Evolutionary conservation across 805 yeast genomes (phyloP), one percentile per base, ranked within the genome.

Genomic region (Candida silvicultrix): DNA sequence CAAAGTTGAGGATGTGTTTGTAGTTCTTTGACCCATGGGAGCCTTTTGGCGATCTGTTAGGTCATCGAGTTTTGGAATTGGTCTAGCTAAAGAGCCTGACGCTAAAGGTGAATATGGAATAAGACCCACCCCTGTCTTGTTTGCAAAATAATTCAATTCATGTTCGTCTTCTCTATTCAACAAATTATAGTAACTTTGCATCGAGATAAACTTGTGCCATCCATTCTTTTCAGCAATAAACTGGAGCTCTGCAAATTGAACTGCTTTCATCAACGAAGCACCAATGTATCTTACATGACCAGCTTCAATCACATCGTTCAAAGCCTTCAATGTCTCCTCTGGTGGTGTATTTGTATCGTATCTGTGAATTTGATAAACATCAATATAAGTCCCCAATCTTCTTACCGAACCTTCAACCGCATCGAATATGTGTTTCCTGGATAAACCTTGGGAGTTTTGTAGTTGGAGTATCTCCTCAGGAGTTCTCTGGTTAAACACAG

Each of bases 31-130:
- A 11, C 50, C 11, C 6, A 6, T 7, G 9, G 19, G 15, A 31
- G 32, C 11, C 5, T 14, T 32, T 29, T 35, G 34, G 40, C 21
- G 35, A 16, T 14, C 8, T 23, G 22, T 32, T n/a, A 25, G 32
- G 4, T 42, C 43, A 6, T 57, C 41, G 5, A 40, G 23, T 6
- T 28, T 37, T 23, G 47, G 49, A 2, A 44, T 42, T 1, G 83
- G 79, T 44, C 80, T 66, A 2, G 81, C 68, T 39, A 79, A 64
- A 4, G 73, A 28, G 4, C 85, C 84, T 47, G 74, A 61, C 5
- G 78, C 80, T 45, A 68, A 59, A 31, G 83, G 83, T 14, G 80
- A 71, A 77, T 78, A 80, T 5, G 83, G 83, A 46, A 78, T 73
- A 16, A 77, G 44, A 1, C 79, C 81, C 25, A 80, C 73, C 6